A percentile compares a stretch with the other conserved stretches of the same genome.
Conservation (phyloP, 2,329 filamentous ascomycete genomes). For the Alternaria novae-zelandiae region DNA sequence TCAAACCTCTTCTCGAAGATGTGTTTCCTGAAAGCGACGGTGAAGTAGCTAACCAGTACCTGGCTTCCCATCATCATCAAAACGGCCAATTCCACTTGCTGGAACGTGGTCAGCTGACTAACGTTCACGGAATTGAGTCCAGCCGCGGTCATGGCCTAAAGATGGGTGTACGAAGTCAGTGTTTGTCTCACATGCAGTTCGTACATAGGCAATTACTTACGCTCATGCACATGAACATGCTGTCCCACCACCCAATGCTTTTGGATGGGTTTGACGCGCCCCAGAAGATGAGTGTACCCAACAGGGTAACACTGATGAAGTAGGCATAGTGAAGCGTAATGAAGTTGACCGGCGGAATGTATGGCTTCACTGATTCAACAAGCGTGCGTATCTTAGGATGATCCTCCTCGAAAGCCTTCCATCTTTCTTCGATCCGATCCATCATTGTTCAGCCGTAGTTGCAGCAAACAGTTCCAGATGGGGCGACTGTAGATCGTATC, state of each 20-base stretch:
- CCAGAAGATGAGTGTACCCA: constrained; percentile 30
- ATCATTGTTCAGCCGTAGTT: constrained; percentile 10
- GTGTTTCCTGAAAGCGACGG: constrained; percentile 27
- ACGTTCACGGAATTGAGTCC: constrained; percentile 31
- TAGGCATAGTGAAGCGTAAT: constrained; percentile 32
- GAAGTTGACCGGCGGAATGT: constrained; percentile 30
- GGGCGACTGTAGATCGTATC: not conserved
- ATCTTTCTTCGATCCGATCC: constrained; percentile 14
- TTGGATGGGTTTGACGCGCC: constrained; percentile 24
- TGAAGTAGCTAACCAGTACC: constrained; percentile 28
- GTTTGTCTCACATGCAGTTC: too few species aligned
- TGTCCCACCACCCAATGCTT: constrained; percentile 32
- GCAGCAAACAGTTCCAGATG: constrained; percentile 6
- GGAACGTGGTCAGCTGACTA: constrained; percentile 29
- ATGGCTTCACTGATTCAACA: constrained; percentile 20
- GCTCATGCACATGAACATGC: constrained; percentile 31
- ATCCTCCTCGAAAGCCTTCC: constrained; percentile 11
- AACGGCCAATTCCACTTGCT: constrained; percentile 17
- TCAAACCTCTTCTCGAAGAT: constrained; percentile 33
- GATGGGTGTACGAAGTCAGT: too few species aligned
- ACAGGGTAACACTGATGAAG: constrained; percentile 21
- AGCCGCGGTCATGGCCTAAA: constrained; percentile 12
- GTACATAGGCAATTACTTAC: too few species aligned
- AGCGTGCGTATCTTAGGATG: constrained; percentile 15
- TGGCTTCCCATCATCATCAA: constrained; percentile 34